Conservation (phyloP, 495 filamentous ascomycete genomes). For the Xylaria telfairii region DNA sequence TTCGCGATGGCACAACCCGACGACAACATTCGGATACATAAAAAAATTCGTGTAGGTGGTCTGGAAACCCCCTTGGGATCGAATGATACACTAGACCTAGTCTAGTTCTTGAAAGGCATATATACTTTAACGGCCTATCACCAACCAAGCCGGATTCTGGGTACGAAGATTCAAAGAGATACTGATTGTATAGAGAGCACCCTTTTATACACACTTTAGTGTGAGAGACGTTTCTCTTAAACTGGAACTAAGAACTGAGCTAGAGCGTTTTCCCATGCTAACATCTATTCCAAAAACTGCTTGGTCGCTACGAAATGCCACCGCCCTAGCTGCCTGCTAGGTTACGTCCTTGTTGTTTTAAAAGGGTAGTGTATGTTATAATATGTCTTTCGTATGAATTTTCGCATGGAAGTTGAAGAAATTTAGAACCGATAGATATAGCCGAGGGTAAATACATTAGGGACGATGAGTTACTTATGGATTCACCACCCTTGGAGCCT, state of each 20-base stretch:
- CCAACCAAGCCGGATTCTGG: not conserved
- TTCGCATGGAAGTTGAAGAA: not conserved
- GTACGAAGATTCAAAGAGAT: not conserved
- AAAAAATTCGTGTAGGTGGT: too few species aligned
- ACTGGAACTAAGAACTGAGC: not conserved
- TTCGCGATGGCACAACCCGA: not conserved
- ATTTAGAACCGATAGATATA: not conserved
- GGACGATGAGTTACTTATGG: not conserved
- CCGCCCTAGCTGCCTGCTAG: not conserved
- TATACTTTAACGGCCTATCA: not conserved
- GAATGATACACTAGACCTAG: not conserved
- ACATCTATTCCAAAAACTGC: not conserved
- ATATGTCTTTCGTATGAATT: not conserved
- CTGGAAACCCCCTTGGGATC: not conserved
- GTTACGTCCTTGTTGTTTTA: not conserved
- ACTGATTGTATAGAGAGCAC: not conserved
- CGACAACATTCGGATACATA: not conserved
- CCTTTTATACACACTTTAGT: not conserved
- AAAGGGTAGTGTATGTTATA: not conserved
- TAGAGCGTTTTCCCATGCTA: too few species aligned
- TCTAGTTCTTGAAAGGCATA: not conserved
- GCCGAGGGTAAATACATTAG: not conserved
- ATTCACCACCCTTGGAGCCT: not conserved
- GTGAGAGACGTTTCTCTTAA: not conserved
- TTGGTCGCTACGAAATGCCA: not conserved